These are phyloP conservation scores for Eimeria tenella DNA, from an alignment of 169 alveolate species.

Conservation along the genomic window DNA sequence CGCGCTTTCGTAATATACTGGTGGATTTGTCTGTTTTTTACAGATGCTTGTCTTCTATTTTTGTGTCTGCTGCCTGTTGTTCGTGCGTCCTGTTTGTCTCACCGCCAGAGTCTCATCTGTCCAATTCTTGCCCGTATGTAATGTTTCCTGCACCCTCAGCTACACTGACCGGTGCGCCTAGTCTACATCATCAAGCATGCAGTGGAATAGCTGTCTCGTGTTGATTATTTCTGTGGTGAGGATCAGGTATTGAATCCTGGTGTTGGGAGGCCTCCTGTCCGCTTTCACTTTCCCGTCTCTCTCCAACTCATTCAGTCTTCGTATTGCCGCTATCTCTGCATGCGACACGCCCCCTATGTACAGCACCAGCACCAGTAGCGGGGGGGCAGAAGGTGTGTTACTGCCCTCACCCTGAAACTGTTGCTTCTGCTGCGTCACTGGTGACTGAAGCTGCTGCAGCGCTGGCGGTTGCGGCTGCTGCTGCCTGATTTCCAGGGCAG, in stretches of 20 bases:
- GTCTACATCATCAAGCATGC: constrained; percentile 31
- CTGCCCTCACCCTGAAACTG: background rate
- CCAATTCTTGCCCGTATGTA: no score
- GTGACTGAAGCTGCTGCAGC: constrained; percentile 25
- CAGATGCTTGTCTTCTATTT: no score
- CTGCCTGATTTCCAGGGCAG: constrained; percentile 82
- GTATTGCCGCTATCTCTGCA: constrained; percentile 86
- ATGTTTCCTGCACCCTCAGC: no score
- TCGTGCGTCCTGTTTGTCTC: no score
- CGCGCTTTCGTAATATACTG: no score
- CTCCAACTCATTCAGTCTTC: constrained; percentile 80
- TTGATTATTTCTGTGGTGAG: constrained; percentile 62
- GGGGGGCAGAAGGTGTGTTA: background rate
- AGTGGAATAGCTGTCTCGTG: constrained; percentile 17
- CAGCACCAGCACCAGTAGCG: constrained; percentile 79
- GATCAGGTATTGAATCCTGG: constrained; percentile 2
- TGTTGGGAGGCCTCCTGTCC: background rate
- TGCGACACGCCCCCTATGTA: constrained; percentile 86
- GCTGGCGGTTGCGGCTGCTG: constrained; percentile 60
- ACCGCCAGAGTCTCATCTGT: no score
- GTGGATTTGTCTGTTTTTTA: no score
- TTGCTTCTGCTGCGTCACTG: constrained; percentile 40
- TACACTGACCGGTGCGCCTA: background rate
- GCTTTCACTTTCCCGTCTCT: background rate
- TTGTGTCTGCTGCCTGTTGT: no score